phyloP scores from a whole-genome alignment of 2,329 filamentous ascomycete species.

The Aspergillus cejpii region DNA sequence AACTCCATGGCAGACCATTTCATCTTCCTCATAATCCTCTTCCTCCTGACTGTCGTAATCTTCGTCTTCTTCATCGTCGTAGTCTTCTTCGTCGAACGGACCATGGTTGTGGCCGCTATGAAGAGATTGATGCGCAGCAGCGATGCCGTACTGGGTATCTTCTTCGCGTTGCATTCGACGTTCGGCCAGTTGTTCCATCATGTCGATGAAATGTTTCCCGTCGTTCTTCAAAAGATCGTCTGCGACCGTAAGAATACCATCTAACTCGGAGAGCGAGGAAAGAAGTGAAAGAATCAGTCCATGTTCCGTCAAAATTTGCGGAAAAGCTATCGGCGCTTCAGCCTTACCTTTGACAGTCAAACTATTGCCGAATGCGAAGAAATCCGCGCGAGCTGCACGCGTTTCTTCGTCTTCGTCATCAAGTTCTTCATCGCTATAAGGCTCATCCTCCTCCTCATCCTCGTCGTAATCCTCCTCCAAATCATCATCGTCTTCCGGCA shows the following conservation, averaged over 20 bases:
- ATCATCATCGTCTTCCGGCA: conserved; percentile 52
- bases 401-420: conserved; percentile 57
- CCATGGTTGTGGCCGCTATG: conserved; percentile 71
- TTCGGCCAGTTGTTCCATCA: conserved; percentile 99
- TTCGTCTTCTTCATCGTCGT: conserved; percentile 68
- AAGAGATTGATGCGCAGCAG: conserved; percentile 50
- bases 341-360: conserved; percentile 76
- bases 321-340: conserved; percentile 9
- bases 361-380: conserved; percentile 96
- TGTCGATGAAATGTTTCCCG: conserved; percentile 98
- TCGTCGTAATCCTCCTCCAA: conserved; percentile 54
- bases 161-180: conserved; percentile 95
- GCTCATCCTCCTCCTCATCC: conserved; percentile 64
- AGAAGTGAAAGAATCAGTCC: conserved; percentile 39
- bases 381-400: conserved; percentile 64
- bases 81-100: conserved; percentile 66
- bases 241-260: conserved; percentile 96
- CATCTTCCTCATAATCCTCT: conserved; percentile 60
- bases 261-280: conserved; percentile 42
- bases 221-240: conserved; percentile 98
- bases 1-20: conserved; percentile 47
- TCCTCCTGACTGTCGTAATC: conserved; percentile 58
- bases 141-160: conserved; percentile 66
- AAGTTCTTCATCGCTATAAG: conserved; percentile 58
- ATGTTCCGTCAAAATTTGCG: conserved; percentile 13